Evolutionary conservation across 2,329 filamentous ascomycete species (phyloP).

Genomic region (Hymenoscyphus repandus): DNA sequence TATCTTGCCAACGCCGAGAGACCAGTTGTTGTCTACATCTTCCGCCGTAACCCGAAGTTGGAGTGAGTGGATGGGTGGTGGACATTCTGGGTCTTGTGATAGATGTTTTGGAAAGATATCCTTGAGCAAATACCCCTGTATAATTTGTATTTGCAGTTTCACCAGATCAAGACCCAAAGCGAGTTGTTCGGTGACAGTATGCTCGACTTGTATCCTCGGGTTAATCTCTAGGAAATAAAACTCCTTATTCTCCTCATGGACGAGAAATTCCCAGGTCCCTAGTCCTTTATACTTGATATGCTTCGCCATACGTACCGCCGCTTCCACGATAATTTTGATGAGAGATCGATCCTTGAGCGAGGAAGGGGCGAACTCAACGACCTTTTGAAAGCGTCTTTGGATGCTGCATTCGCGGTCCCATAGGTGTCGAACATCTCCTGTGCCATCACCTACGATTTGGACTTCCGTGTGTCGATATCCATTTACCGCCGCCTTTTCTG

Average conservation of each 20-base stretch:
- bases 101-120: conserved; percentile 31
- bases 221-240: conserved; percentile 35
- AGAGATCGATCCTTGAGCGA: conserved; percentile 49
- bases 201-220: conserved; percentile 29
- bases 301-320: conserved; percentile 49
- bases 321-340: conserved; percentile 32
- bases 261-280: conserved; percentile 61
- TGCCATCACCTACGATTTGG: conserved; percentile 45
- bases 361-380: conserved; percentile 58
- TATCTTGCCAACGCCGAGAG: conserved; percentile 56
- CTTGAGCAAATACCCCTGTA: conserved; percentile 29
- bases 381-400: conserved; percentile 46
- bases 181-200: conserved; percentile 36
- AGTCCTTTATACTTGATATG: conserved; percentile 51
- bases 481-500: conserved; percentile 51
- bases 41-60: conserved; percentile 42
- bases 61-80: conserved; percentile 34
- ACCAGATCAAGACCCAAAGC: conserved; percentile 28
- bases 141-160: conserved; percentile 33
- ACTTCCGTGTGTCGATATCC: conserved; percentile 51
- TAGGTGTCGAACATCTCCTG: conserved; percentile 40
- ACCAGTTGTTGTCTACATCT: conserved; percentile 40
- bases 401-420: conserved; percentile 47
- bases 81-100: conserved; percentile 30
- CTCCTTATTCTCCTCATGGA: conserved; percentile 42